Evolutionary conservation across 1,284 basidiomycete genomes (phyloP), one percentile per base, ranked within the genome.

Genomic region (Fomes fomentarius): DNA sequence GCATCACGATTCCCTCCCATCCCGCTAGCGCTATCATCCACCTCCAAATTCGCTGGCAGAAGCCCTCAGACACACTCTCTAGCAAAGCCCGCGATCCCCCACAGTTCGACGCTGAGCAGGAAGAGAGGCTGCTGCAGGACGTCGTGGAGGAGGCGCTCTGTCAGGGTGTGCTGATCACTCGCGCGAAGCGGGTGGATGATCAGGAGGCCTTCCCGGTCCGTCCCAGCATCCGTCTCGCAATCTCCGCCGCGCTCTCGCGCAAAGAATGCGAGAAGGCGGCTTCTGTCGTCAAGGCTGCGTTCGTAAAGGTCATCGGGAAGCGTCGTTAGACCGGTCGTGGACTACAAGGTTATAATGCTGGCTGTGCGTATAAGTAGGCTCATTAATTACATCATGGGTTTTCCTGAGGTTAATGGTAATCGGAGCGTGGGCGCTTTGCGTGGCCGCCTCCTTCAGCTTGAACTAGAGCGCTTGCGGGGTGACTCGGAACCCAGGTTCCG

Each of bases 181-280:
- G 91, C 17, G 89, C 93, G 42, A 91, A 92, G 75, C 75, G 92
- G 46, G 72, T 96, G 56, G 82, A 84, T 54, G 86, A 86, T 1
- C 93, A 96, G 71, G 95, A 97, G 76, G 74, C 84, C 56, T 76
- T 83, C n/a, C 91, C 94, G 67, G 80, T 85, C 11, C 79, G 88
- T 45, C 94, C 96, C n/a, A 92, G 89, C 66, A 86, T 99, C 60
- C 83, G 93, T 54, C 75, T 98, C 17, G 87, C 89, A 21, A 74
- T 96, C 59, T 88, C 83, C 3, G 82, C 86, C 11, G 93, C 85
- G 10, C 74, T 98, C 62, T 86, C 84, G 25, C 89, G 81, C 77
- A 96, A 96, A 74, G 97, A 99, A 66, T 85, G 89, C 52, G 94
- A 97, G 76, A 95, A 94, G 77, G 92, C 94, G 1, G 86, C 87